phyloP scores from a whole-genome alignment of 345 rosid species.

The Eucalyptus erythrocorys region DNA sequence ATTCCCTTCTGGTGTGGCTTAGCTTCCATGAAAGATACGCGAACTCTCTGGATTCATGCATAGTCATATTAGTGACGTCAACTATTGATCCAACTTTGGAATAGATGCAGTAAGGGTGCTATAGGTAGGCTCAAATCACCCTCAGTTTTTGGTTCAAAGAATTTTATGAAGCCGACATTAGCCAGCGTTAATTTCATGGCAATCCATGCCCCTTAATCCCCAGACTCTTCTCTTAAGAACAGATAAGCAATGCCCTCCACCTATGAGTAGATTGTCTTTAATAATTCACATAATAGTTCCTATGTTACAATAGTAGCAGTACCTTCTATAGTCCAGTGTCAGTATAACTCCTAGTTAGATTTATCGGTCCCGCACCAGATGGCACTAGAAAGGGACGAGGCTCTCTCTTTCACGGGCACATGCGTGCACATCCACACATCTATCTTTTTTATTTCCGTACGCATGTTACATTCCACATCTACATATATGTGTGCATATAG shows the following conservation, averaged over 20 bases:
- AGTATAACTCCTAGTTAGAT: neutral
- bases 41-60: constrained; percentile 18
- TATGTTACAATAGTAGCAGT: neutral
- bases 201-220: neutral
- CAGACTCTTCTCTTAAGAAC: neutral
- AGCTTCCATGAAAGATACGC: constrained; percentile 53
- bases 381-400: neutral
- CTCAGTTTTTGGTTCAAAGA: neutral
- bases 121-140: neutral
- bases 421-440: neutral
- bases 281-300: neutral
- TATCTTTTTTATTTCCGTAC: neutral
- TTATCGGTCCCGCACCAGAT: neutral
- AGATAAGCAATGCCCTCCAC: neutral
- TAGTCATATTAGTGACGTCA: neutral
- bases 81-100: neutral
- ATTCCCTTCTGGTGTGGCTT: constrained; percentile 87
- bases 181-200: no score
- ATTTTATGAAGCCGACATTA: no score
- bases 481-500: neutral
- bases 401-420: neutral
- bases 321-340: neutral
- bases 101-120: neutral
- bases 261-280: neutral
- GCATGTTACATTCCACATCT: neutral